phyloP scores from a whole-genome alignment of 306 rosid genomes.

The Crotalaria pallida region DNA sequence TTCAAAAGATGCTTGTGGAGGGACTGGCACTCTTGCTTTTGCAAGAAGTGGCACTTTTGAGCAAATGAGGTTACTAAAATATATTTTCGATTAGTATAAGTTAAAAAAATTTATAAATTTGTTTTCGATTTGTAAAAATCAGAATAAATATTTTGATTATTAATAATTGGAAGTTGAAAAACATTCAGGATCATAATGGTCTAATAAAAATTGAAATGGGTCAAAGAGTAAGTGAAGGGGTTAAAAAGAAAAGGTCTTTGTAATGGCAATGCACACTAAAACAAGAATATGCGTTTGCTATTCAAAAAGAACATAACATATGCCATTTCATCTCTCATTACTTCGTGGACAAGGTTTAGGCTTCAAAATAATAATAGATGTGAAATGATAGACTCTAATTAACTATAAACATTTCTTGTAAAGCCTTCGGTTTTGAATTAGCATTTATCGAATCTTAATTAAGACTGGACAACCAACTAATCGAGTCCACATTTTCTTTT shows the following conservation, averaged over 20 bases:
- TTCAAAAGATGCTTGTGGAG: conserved; percentile 78
- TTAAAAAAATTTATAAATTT: too few species aligned
- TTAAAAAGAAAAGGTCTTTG: too few species aligned
- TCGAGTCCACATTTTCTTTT: not conserved
- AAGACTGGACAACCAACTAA: not conserved
- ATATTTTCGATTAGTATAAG: too few species aligned
- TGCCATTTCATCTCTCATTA: not conserved
- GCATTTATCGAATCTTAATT: conserved; percentile 4
- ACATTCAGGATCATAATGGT: too few species aligned
- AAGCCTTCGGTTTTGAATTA: not conserved
- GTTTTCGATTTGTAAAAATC: too few species aligned
- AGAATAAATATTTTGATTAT: too few species aligned
- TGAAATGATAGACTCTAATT: not conserved
- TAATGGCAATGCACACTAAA: not conserved
- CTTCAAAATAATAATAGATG: not conserved
- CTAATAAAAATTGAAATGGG: too few species aligned
- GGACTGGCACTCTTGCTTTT: conserved; percentile 75
- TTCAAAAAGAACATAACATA: not conserved
- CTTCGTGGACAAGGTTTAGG: not conserved
- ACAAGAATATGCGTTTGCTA: not conserved
- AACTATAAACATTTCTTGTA: not conserved
- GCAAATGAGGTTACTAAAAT: too few species aligned
- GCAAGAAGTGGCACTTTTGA: conserved; percentile 51
- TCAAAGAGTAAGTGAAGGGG: too few species aligned
- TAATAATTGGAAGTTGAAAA: too few species aligned